Evolutionary conservation across 495 filamentous ascomycete species (phyloP), one percentile per base, ranked within the genome.

Genomic region (Aspergillus campestris): DNA sequence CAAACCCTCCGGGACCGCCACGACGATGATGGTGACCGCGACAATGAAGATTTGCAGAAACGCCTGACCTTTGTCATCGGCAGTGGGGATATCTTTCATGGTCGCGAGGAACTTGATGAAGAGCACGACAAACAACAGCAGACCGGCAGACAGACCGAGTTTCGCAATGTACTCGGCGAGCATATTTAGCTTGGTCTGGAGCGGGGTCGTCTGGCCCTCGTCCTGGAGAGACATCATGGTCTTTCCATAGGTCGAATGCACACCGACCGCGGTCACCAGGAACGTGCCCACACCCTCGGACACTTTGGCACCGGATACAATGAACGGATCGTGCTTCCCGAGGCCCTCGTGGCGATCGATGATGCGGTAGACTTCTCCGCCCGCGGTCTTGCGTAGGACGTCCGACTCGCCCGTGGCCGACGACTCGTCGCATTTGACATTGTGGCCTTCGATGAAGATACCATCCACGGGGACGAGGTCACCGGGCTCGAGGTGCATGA

Each of bases 31-130:
- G 6, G 90, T 97, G 45, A 97, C 87, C 15, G 91, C 86, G 27
- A 94, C 87, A 49, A 97, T 95, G 56, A 97, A 91, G 51, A 96
- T 94, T 44, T 85, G 77, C 47, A 97, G 74, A 66, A 97, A 97
- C 40, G 80, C 64, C 57, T 91, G 88, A 3, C 87, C 90, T 63
- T 97, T 96, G 44, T 80, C 65, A 3, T 83, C 75, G 1, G 88
- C 76, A 7, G 77, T 67, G 6, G 62, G 43, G 13, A 74, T 69
- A 12, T 61, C 49, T 3, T 78, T 75, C 8, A 97, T 70, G 11
- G 75, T 62, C 38, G 78, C 85, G 12, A 88, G 65, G 60, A 95
- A 97, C 55, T 88, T 81, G 74, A 95, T 94, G 65, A 96, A 86
- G 7, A 94, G 75, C n/a, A 95, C 87, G 40, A 91, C 65, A 57